Evolutionary conservation across 2,329 filamentous ascomycete genomes (phyloP).

Genomic region (Hypoxylon sp.): DNA sequence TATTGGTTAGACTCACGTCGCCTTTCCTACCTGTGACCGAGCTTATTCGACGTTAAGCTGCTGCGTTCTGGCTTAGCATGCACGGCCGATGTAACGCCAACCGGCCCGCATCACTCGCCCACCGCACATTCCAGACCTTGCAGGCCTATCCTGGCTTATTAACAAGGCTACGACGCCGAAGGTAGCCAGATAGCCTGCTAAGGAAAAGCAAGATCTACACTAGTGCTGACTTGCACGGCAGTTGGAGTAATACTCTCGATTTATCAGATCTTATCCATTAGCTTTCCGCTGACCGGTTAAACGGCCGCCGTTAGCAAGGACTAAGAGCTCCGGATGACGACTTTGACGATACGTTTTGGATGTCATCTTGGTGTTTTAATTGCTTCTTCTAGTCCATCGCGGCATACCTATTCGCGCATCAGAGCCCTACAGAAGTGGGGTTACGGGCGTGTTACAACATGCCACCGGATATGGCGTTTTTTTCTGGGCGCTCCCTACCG

Average conservation of each 20-base stretch:
- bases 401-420: not conserved
- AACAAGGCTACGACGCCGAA: not conserved
- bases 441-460: not conserved
- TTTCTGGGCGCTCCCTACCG: not conserved
- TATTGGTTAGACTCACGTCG: conserved; percentile 16
- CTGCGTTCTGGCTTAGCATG: conserved; percentile 9
- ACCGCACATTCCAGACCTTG: not conserved
- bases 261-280: conserved; percentile 1
- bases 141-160: not conserved
- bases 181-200: not conserved
- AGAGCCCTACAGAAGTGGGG: not conserved
- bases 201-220: conserved; percentile 2
- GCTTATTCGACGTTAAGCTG: not conserved
- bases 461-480: conserved; percentile 4
- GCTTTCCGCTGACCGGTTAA: not conserved
- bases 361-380: not conserved
- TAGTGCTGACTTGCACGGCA: conserved; percentile 8
- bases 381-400: not conserved
- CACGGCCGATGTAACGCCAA: conserved; percentile 17
- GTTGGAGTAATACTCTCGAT: not conserved
- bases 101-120: not conserved
- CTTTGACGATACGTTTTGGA: not conserved
- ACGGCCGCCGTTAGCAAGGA: not conserved
- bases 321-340: not conserved
- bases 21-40: conserved; percentile 2